Conservation (phyloP, 2,329 filamentous ascomycete species). For the Aspergillus sp. region DNA sequence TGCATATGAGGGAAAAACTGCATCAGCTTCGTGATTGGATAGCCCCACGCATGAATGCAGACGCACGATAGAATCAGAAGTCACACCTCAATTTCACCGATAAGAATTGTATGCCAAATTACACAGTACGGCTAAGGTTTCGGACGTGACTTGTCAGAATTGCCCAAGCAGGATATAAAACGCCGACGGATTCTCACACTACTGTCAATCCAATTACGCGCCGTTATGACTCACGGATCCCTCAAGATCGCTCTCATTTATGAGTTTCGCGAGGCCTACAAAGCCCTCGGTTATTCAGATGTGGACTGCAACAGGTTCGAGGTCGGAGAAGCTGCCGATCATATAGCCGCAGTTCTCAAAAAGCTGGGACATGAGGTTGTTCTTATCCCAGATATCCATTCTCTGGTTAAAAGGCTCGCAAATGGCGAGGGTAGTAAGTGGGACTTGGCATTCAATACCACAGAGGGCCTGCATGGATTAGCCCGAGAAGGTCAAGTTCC, state of each 20-base stretch:
- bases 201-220: background rate
- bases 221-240: background rate
- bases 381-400: slow-evolving; percentile 18
- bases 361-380: slow-evolving; percentile 18
- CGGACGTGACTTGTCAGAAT: no score
- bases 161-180: no score
- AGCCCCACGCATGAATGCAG: no score
- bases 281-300: slow-evolving; percentile 13
- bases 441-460: slow-evolving; percentile 32
- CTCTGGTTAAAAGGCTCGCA: slow-evolving; percentile 20
- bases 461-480: slow-evolving; percentile 25
- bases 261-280: slow-evolving; percentile 17
- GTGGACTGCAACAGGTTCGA: slow-evolving; percentile 20
- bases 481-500: slow-evolving; percentile 29
- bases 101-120: no score
- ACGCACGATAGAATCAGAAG: no score
- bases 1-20: no score
- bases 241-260: slow-evolving; percentile 16
- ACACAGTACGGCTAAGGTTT: no score
- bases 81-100: no score
- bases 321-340: slow-evolving; percentile 19
- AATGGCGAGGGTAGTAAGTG: slow-evolving; percentile 19
- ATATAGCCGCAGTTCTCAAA: slow-evolving; percentile 14
- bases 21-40: no score
- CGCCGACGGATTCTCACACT: background rate